Conservation (phyloP, 2,329 filamentous ascomycete genomes). For the Proliferodiscus dingleyae region DNA sequence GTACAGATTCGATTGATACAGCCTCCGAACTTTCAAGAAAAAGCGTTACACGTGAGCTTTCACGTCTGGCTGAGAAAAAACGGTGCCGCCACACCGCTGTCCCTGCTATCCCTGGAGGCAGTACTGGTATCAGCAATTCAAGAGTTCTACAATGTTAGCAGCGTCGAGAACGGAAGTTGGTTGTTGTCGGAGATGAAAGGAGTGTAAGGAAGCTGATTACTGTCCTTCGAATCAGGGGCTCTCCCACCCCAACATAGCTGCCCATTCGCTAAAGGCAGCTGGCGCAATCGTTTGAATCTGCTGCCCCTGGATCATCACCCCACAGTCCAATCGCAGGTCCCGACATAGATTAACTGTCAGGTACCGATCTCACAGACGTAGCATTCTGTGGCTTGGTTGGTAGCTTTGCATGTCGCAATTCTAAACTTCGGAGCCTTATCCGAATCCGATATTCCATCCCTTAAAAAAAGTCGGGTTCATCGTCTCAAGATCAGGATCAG, state of each 20-base stretch:
- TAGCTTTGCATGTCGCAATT: too few species aligned
- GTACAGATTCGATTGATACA: too few species aligned
- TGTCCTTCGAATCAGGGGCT: not conserved
- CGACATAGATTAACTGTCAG: too few species aligned
- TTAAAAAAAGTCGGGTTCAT: too few species aligned
- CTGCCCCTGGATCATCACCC: not conserved
- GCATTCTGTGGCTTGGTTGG: too few species aligned
- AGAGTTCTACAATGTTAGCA: not conserved
- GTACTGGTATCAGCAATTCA: not conserved
- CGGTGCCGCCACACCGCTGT: not conserved
- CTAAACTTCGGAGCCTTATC: too few species aligned
- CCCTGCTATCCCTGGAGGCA: not conserved
- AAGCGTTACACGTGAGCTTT: too few species aligned
- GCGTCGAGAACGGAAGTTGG: not conserved
- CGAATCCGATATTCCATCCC: too few species aligned
- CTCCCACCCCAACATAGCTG: not conserved
- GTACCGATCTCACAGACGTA: too few species aligned
- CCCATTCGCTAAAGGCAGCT: not conserved
- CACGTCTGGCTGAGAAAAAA: not conserved
- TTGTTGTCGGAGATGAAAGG: not conserved
- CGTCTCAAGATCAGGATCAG: too few species aligned
- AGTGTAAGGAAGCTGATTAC: not conserved
- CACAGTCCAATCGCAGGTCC: too few species aligned
- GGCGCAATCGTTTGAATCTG: not conserved
- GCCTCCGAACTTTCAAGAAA: too few species aligned